Conservation (phyloP, 202 grass and related monocot genomes). For the Schoenoplectus tabernaemontani region DNA sequence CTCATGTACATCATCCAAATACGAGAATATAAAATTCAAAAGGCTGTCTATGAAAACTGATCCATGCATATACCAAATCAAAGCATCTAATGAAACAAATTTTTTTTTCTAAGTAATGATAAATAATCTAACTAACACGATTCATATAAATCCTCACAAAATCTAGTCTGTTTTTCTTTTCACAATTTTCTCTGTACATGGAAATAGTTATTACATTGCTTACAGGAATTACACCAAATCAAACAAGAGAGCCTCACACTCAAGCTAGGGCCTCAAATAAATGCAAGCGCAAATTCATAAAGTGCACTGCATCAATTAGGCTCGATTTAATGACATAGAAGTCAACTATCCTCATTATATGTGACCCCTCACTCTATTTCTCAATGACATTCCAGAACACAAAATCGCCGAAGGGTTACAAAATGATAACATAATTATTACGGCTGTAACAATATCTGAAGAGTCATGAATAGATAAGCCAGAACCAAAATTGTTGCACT, state of each 20-base stretch:
- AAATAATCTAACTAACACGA: background rate
- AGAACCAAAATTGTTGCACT: constrained; percentile 14
- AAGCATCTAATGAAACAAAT: background rate
- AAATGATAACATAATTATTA: background rate
- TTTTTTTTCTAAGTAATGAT: background rate
- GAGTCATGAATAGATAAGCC: constrained; percentile 19
- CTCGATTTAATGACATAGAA: constrained; percentile 18
- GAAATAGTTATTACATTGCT: constrained; percentile 44
- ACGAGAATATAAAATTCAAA: background rate
- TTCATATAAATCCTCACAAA: background rate
- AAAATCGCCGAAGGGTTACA: constrained; percentile 17
- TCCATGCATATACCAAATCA: background rate
- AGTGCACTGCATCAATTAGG: constrained; percentile 24
- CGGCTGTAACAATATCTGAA: constrained; percentile 25
- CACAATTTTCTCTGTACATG: constrained; percentile 57
- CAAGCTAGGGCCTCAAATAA: constrained; percentile 37
- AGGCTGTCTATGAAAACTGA: background rate
- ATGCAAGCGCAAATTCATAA: constrained; percentile 24
- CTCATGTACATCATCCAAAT: background rate
- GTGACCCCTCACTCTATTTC: background rate
- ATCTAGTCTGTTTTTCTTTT: background rate
- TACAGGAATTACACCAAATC: constrained; percentile 52
- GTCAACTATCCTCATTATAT: constrained; percentile 2
- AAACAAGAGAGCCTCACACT: constrained; percentile 28
- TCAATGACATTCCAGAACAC: background rate